Evolutionary conservation across 768 basidiomycete species (phyloP).

Genomic region (Tylopilus intermedius): DNA sequence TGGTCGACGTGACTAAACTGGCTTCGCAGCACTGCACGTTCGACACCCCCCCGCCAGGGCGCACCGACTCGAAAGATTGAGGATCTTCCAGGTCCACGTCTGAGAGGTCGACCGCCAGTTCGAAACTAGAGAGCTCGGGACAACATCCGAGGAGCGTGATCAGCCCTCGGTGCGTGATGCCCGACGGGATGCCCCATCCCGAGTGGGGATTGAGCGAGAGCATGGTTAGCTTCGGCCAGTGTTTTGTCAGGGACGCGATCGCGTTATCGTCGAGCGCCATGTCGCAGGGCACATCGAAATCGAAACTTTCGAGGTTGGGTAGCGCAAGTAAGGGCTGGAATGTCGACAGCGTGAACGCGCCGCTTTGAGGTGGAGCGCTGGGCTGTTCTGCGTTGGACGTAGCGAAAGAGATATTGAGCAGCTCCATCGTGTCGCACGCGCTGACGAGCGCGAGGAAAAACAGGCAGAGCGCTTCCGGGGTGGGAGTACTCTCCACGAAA

Average conservation of each 20-base stretch:
- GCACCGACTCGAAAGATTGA: not conserved
- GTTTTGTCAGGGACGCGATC: conserved; percentile 15
- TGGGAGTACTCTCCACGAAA: conserved; percentile 7
- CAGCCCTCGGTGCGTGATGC: conserved; percentile 21
- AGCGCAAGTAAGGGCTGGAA: conserved; percentile 19
- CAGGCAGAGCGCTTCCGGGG: conserved; percentile 18
- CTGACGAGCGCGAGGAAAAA: conserved; percentile 19
- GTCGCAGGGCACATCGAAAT: conserved; percentile 19
- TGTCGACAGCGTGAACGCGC: conserved; percentile 11
- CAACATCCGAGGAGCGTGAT: conserved; percentile 18
- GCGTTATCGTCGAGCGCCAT: conserved; percentile 19
- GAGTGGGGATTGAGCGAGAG: conserved; percentile 16
- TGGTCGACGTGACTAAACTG: conserved; percentile 21
- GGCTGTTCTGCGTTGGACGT: not conserved
- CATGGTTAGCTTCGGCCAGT: conserved; percentile 16
- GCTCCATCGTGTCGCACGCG: conserved; percentile 9
- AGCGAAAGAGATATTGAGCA: conserved; percentile 10
- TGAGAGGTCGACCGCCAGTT: conserved; percentile 21
- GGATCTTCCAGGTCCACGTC: conserved; percentile 10
- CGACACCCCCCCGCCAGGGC: conserved; percentile 9
- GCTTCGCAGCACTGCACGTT: conserved; percentile 7
- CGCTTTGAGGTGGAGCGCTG: not conserved
- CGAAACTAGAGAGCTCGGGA: conserved; percentile 2
- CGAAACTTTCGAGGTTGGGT: conserved; percentile 7
- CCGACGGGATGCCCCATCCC: conserved; percentile 18